A percentile compares a stretch with the other conserved stretches of the same genome.
These are phyloP conservation scores for Diplotaxis tenuifolia DNA, from an alignment of 345 rosid species.

Conservation along the genomic window DNA sequence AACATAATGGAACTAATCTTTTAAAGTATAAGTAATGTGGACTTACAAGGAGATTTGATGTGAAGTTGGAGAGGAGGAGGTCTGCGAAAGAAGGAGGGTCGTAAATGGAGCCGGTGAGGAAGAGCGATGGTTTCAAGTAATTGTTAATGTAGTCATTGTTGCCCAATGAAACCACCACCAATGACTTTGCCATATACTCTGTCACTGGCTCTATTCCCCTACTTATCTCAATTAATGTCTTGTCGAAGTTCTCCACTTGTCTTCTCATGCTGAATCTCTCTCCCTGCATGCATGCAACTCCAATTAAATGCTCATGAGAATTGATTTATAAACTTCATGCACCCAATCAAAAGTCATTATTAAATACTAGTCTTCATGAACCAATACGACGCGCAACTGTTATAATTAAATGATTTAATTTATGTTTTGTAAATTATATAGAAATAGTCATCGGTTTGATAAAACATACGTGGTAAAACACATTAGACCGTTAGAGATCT, in stretches of 20 bases:
- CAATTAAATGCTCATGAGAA: conserved; percentile 2
- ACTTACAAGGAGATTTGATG: conserved; percentile 47
- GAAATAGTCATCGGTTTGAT: not conserved
- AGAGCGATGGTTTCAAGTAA: conserved; percentile 60
- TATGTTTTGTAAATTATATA: not conserved
- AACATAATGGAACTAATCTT: not conserved
- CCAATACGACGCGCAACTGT: no score
- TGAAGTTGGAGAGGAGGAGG: conserved; percentile 53
- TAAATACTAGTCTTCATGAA: not conserved
- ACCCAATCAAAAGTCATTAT: no score
- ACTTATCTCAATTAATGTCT: conserved; percentile 50
- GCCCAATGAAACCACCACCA: conserved; percentile 61
- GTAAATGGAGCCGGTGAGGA: conserved; percentile 49
- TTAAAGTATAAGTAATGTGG: not conserved
- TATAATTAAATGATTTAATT: not conserved
- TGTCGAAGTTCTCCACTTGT: conserved; percentile 62
- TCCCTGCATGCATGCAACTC: conserved; percentile 47
- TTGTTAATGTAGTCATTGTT: conserved; percentile 85
- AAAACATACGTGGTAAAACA: not conserved
- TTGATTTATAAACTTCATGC: not conserved
- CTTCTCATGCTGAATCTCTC: conserved; percentile 57
- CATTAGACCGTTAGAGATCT: not conserved
- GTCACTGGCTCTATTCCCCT: conserved; percentile 21
- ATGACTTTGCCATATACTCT: conserved; percentile 46
- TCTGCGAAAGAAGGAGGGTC: conserved; percentile 53